Conservation (phyloP, 1,284 basidiomycete genomes). For the Irpex sp. region DNA sequence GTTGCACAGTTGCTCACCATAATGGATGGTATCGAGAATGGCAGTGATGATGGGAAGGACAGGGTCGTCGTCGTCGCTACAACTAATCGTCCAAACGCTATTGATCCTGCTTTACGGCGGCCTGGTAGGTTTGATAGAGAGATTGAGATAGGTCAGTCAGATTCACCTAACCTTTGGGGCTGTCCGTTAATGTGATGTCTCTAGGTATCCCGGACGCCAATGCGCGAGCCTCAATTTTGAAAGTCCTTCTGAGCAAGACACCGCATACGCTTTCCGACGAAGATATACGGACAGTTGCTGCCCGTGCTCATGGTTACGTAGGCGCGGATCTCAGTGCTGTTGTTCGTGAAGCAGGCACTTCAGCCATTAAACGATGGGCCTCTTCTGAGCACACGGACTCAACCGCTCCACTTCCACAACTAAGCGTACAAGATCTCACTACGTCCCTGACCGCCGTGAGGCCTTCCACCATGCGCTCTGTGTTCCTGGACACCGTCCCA, state of each 20-base stretch:
- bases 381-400: conserved; percentile 26
- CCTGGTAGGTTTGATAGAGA: conserved; percentile 97
- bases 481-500: conserved; percentile 85
- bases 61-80: conserved; percentile 95
- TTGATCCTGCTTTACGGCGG: conserved; percentile 92
- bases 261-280: conserved; percentile 68
- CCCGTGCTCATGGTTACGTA: conserved; percentile 92
- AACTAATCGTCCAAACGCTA: conserved; percentile 95
- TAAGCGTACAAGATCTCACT: conserved; percentile 67
- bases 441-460: conserved; percentile 76
- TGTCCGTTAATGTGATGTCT: not conserved
- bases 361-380: conserved; percentile 85
- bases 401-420: conserved; percentile 31
- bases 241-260: conserved; percentile 76
- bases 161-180: not conserved
- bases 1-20: conserved; percentile 95
- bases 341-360: conserved; percentile 89
- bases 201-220: conserved; percentile 85
- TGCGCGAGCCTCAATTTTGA: conserved; percentile 81
- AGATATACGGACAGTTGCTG: conserved; percentile 68
- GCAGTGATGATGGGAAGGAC: conserved; percentile 33
- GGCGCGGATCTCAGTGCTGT: conserved; percentile 94
- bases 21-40: conserved; percentile 87
- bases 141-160: conserved; percentile 86
- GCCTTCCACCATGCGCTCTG: conserved; percentile 92